These are phyloP conservation scores for Zygoascus sp. DNA, from an alignment of 1,139 yeast genomes.

Conservation along the genomic window DNA sequence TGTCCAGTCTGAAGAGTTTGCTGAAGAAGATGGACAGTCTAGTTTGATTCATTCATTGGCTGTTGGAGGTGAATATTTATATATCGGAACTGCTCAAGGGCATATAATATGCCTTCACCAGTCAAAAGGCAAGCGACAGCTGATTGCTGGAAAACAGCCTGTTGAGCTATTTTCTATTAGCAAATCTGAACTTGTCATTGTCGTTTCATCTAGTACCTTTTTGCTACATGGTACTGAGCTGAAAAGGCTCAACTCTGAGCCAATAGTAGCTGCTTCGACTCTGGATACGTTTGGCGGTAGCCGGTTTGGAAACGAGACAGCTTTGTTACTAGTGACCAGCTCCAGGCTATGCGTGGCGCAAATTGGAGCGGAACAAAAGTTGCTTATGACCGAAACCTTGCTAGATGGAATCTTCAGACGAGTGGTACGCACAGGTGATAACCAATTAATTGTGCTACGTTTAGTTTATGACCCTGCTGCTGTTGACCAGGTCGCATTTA, in stretches of 20 bases:
- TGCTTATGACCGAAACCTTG: slow-evolving; percentile 1
- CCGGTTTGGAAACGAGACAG: neutral
- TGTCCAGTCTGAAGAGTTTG: neutral
- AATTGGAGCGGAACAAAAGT: neutral
- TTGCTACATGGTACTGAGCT: neutral
- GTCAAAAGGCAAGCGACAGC: neutral
- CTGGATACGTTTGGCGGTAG: neutral
- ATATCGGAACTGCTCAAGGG: slow-evolving; percentile 3
- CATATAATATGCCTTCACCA: neutral
- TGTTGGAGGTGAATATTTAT: neutral
- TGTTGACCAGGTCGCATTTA: slow-evolving; percentile 1
- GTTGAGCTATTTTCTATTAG: neutral
- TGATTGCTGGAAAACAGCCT: neutral
- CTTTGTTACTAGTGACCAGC: slow-evolving; percentile 1
- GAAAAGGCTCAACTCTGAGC: slow-evolving; percentile 5
- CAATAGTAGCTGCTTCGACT: neutral
- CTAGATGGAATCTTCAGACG: neutral
- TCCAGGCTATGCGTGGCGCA: slow-evolving; percentile 1
- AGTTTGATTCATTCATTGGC: neutral
- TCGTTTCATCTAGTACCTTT: neutral
- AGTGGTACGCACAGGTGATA: slow-evolving; percentile 1
- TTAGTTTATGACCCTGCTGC: neutral
- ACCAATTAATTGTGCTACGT: neutral
- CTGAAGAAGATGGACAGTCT: neutral
- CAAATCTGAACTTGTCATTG: neutral